Evolutionary conservation across 2,329 filamentous ascomycete species (phyloP).

Genomic region (Pseudogymnoascus sp.): DNA sequence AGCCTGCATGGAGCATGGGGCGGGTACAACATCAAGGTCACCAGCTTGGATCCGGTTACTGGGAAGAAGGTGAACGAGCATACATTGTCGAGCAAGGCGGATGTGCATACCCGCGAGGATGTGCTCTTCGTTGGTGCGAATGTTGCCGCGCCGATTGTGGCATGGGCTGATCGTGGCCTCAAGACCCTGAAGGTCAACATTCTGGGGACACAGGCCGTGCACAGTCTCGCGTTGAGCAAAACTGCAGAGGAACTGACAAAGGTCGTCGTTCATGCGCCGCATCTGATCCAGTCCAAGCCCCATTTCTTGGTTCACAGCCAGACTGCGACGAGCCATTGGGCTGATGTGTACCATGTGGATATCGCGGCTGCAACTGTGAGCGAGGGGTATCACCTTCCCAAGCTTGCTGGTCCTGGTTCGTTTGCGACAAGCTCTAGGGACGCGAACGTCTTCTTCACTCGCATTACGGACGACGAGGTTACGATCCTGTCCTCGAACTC

Average conservation of each 20-base stretch:
- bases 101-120: slow-evolving; percentile 56
- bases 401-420: slow-evolving; percentile 60
- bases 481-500: slow-evolving; percentile 69
- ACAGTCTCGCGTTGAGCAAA: slow-evolving; percentile 45
- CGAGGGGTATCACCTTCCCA: slow-evolving; percentile 76
- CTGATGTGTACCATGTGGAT: slow-evolving; percentile 79
- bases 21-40: slow-evolving; percentile 70
- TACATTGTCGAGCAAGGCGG: slow-evolving; percentile 64
- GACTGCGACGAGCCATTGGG: slow-evolving; percentile 65
- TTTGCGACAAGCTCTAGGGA: slow-evolving; percentile 73
- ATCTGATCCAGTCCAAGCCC: slow-evolving; percentile 60
- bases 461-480: slow-evolving; percentile 68
- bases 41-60: slow-evolving; percentile 62
- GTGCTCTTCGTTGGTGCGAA: slow-evolving; percentile 71
- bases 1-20: slow-evolving; percentile 63
- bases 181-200: slow-evolving; percentile 65
- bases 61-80: slow-evolving; percentile 68
- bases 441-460: slow-evolving; percentile 82
- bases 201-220: slow-evolving; percentile 51
- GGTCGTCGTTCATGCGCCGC: slow-evolving; percentile 64
- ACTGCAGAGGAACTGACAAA: slow-evolving; percentile 46
- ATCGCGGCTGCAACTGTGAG: slow-evolving; percentile 58
- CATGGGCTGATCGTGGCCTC: slow-evolving; percentile 60
- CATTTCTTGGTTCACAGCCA: slow-evolving; percentile 83
- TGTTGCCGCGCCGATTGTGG: slow-evolving; percentile 65